Evolutionary conservation across 2,329 filamentous ascomycete genomes (phyloP).

Genomic region (Fusarium avenaceum): DNA sequence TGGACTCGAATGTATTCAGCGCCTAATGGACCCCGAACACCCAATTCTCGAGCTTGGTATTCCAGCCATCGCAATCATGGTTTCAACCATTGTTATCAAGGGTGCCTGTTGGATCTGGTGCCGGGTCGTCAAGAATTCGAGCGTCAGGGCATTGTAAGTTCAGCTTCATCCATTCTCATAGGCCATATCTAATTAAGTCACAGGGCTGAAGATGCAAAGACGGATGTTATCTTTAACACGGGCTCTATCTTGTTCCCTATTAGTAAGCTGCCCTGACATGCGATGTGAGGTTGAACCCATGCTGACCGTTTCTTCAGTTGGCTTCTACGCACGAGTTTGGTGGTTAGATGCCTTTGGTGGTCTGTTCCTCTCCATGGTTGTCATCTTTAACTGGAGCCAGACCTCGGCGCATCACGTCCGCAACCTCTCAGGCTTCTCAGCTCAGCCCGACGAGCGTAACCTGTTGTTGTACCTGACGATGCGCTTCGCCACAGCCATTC

Average conservation of each 20-base stretch:
- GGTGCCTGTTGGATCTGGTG: constrained; percentile 89
- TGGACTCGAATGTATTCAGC: constrained; percentile 75
- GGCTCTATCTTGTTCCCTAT: constrained; percentile 91
- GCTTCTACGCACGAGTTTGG: constrained; percentile 82
- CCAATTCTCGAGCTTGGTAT: constrained; percentile 78
- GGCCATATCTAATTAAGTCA: constrained; percentile 15
- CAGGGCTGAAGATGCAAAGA: constrained; percentile 67
- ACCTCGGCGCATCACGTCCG: constrained; percentile 83
- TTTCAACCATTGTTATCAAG: constrained; percentile 84
- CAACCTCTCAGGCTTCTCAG: constrained; percentile 83
- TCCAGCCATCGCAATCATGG: constrained; percentile 84
- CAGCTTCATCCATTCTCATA: constrained; percentile 1
- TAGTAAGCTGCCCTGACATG: constrained; percentile 55
- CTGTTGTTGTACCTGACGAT: constrained; percentile 91
- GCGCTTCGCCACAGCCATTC: constrained; percentile 90
- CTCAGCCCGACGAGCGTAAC: constrained; percentile 84
- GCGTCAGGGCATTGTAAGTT: constrained; percentile 80
- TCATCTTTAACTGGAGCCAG: constrained; percentile 83
- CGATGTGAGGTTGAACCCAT: constrained; percentile 18
- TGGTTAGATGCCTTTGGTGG: constrained; percentile 87
- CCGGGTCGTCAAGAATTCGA: constrained; percentile 85
- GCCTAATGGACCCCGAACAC: constrained; percentile 72
- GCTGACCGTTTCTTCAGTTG: constrained; percentile 60
- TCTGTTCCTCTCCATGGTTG: constrained; percentile 80
- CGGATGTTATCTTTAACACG: constrained; percentile 90